Percentiles rank a stretch among this genome's conserved stretches.
Conservation (phyloP, 2,329 filamentous ascomycete genomes). For the Trichoderma guizhouense region DNA sequence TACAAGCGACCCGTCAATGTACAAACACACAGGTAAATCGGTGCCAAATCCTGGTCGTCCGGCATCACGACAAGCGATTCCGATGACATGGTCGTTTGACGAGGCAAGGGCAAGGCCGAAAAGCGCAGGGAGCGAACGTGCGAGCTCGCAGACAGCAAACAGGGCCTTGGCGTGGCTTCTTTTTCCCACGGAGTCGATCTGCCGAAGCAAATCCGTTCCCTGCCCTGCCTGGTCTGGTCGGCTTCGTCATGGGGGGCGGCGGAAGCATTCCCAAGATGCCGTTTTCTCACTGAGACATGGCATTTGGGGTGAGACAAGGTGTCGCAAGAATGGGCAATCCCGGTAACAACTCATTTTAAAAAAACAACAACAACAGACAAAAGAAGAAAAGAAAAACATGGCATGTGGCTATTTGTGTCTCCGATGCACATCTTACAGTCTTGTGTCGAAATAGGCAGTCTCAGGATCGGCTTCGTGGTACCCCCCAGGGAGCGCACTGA, state of each 20-base stretch:
- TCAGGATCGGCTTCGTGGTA: background rate
- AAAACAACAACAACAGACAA: background rate
- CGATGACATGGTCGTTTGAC: background rate
- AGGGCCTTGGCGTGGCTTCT: constrained; percentile 1
- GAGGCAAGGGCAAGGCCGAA: background rate
- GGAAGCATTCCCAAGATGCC: background rate
- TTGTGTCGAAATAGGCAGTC: background rate
- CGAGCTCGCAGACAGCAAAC: background rate
- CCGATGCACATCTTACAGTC: background rate
- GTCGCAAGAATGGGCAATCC: background rate
- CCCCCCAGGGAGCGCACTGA: background rate
- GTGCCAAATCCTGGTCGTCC: background rate
- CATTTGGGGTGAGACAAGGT: background rate
- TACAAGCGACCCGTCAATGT: background rate
- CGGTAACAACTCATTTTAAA: background rate
- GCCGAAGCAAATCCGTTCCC: background rate
- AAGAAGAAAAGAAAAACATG: background rate
- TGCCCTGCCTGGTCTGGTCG: background rate
- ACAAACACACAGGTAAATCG: background rate
- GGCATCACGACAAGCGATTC: background rate
- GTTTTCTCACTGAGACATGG: background rate
- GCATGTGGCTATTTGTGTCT: background rate
- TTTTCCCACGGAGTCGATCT: background rate
- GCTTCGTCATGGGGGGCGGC: background rate
- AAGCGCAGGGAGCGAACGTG: background rate